Evolutionary conservation across 768 basidiomycete genomes (phyloP).

Genomic region (Filobasidium floriforme): DNA sequence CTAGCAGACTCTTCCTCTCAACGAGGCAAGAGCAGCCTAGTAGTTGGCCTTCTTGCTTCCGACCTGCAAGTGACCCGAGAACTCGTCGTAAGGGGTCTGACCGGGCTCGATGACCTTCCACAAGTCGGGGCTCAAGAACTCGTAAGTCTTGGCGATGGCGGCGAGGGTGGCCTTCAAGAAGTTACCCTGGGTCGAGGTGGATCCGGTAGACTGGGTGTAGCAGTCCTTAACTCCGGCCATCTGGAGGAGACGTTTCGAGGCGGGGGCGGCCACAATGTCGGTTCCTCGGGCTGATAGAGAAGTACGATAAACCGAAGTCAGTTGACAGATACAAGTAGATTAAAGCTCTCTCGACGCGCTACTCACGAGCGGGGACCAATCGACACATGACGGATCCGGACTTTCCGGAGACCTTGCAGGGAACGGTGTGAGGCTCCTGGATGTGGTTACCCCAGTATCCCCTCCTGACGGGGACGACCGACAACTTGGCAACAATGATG

Average conservation of each 20-base stretch:
- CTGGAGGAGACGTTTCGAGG: slow-evolving; percentile 91
- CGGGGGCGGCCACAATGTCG: slow-evolving; percentile 98
- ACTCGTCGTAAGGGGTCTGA: slow-evolving; percentile 66
- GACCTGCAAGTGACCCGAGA: slow-evolving; percentile 83
- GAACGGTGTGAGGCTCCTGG: slow-evolving; percentile 97
- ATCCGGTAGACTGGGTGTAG: slow-evolving; percentile 97
- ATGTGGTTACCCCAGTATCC: slow-evolving; percentile 99
- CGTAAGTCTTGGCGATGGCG: slow-evolving; percentile 92
- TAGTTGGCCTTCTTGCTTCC: slow-evolving; percentile 64
- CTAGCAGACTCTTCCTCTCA: no score
- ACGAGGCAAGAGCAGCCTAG: slow-evolving; percentile 20
- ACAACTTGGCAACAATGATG: slow-evolving; percentile 96
- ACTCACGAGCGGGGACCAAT: slow-evolving; percentile 76
- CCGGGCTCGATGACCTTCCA: slow-evolving; percentile 80
- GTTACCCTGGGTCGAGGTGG: slow-evolving; percentile 69
- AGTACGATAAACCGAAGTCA: not conserved
- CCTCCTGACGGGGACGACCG: slow-evolving; percentile 93
- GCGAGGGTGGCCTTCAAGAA: slow-evolving; percentile 93
- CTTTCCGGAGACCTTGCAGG: slow-evolving; percentile 96
- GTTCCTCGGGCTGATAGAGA: slow-evolving; percentile 67
- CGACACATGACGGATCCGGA: slow-evolving; percentile 99
- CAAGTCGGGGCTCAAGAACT: slow-evolving; percentile 95
- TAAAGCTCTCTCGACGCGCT: not conserved
- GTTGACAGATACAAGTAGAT: not conserved
- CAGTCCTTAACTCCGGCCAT: slow-evolving; percentile 95